phyloP scores from a whole-genome alignment of 768 basidiomycete genomes.

The Macrocybe gigantea region DNA sequence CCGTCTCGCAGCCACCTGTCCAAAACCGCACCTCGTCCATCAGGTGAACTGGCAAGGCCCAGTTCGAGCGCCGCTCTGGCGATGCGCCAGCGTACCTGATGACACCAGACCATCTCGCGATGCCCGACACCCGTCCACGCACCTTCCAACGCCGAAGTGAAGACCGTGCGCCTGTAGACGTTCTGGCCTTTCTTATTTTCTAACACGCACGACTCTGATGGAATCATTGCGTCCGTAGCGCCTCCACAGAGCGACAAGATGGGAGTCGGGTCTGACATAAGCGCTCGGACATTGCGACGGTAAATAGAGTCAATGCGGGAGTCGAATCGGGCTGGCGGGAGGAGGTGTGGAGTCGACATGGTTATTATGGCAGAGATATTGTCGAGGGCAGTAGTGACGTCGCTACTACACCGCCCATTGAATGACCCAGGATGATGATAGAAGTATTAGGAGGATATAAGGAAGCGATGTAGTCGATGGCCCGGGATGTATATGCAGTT shows the following conservation, averaged over 20 bases:
- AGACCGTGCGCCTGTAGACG: slow-evolving; percentile 57
- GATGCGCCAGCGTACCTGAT: slow-evolving; percentile 89
- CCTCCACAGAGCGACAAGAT: slow-evolving; percentile 90
- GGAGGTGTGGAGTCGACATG: slow-evolving; percentile 90
- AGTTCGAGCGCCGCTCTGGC: slow-evolving; percentile 77
- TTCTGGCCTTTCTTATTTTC: slow-evolving; percentile 17
- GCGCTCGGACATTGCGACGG: slow-evolving; percentile 28
- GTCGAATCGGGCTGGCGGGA: slow-evolving; percentile 89
- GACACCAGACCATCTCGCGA: slow-evolving; percentile 97
- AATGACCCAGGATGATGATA: slow-evolving; percentile 85
- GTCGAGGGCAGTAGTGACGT: slow-evolving; percentile 66
- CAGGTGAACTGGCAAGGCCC: slow-evolving; percentile 22
- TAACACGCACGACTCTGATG: slow-evolving; percentile 83
- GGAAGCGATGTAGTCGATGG: slow-evolving; percentile 74
- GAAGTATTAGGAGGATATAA: slow-evolving; percentile 58
- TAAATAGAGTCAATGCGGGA: slow-evolving; percentile 75
- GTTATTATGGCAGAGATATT: slow-evolving; percentile 80
- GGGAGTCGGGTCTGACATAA: slow-evolving; percentile 47
- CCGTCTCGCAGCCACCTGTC: slow-evolving; percentile 71
- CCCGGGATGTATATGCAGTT: slow-evolving; percentile 63
- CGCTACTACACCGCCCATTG: slow-evolving; percentile 96
- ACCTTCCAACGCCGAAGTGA: slow-evolving; percentile 85
- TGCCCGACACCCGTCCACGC: slow-evolving; percentile 96
- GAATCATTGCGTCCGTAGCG: slow-evolving; percentile 85
- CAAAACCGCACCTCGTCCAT: slow-evolving; percentile 32